These are phyloP conservation scores for Gossypium bickii DNA, from an alignment of 345 rosid genomes.

Conservation along the genomic window DNA sequence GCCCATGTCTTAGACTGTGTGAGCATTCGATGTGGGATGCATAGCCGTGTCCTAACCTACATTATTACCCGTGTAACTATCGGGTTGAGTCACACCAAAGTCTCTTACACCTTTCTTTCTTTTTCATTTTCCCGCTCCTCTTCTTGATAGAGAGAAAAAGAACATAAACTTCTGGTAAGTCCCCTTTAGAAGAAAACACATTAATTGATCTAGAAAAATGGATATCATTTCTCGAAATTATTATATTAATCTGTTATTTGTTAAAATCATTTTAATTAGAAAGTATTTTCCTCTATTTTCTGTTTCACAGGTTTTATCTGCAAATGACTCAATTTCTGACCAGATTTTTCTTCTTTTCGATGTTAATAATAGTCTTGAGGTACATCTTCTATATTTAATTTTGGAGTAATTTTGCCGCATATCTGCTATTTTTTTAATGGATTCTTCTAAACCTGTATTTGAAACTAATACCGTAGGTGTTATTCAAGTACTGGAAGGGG, in stretches of 20 bases:
- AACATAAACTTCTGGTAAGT: slow-evolving; percentile 9
- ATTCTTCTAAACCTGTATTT: neutral
- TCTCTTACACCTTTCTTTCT: neutral
- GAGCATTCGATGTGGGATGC: too few relatives aligned
- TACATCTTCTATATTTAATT: neutral
- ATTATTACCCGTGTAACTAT: too few relatives aligned
- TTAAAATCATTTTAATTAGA: neutral
- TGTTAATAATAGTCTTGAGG: neutral
- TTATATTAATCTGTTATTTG: neutral
- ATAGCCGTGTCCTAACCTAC: rapidly evolving
- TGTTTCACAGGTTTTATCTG: neutral
- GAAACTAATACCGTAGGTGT: slow-evolving; percentile 27
- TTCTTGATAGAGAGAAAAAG: neutral
- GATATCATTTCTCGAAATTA: neutral
- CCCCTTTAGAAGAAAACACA: neutral
- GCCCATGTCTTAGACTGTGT: too few relatives aligned
- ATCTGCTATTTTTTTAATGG: neutral
- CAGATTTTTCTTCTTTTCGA: slow-evolving; percentile 1
- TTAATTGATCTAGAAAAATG: neutral
- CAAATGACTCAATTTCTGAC: slow-evolving; percentile 11
- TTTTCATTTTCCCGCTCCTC: slow-evolving; percentile 15
- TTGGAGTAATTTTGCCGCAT: neutral
- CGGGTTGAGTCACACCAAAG: neutral
- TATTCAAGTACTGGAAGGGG: slow-evolving; percentile 32
- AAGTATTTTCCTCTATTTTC: neutral